Evolutionary conservation across 2,329 filamentous ascomycete genomes (phyloP).

Genomic region (Pleurostoma richardsiae): DNA sequence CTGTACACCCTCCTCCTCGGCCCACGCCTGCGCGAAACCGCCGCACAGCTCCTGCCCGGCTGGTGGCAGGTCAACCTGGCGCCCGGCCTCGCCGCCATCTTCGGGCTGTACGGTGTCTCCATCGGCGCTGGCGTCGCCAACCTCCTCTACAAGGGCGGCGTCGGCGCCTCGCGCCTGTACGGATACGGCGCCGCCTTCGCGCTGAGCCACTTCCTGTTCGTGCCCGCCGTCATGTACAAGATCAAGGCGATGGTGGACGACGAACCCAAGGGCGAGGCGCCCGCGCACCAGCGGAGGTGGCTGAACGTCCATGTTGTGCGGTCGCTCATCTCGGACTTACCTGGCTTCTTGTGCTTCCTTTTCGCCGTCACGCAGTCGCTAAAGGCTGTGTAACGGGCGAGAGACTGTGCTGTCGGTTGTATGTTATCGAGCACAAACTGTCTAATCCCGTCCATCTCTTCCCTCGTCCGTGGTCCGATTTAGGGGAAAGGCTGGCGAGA

Average conservation of each 20-base stretch:
- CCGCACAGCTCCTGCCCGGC: slow-evolving; percentile 13
- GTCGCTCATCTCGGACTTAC: slow-evolving; percentile 20
- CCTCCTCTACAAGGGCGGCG: slow-evolving; percentile 10
- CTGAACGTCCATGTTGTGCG: slow-evolving; percentile 19
- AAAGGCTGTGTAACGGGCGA: neutral
- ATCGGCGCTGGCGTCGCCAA: slow-evolving; percentile 19
- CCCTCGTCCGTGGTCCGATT: too few species aligned
- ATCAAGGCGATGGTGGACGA: slow-evolving; percentile 18
- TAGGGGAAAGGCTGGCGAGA: too few species aligned
- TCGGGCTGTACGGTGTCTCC: slow-evolving; percentile 18
- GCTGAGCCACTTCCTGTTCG: slow-evolving; percentile 22
- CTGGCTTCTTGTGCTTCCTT: slow-evolving; percentile 23
- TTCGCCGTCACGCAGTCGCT: slow-evolving; percentile 11
- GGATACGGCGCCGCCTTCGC: slow-evolving; percentile 20
- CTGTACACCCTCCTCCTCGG: slow-evolving; percentile 9
- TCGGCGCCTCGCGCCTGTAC: slow-evolving; percentile 20
- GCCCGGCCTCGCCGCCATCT: slow-evolving; percentile 13
- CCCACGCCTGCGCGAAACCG: slow-evolving; percentile 2
- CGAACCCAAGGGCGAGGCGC: slow-evolving; percentile 13
- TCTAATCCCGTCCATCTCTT: too few species aligned
- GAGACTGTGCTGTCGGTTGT: too few species aligned
- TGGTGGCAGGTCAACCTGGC: slow-evolving; percentile 19
- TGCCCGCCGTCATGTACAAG: slow-evolving; percentile 19
- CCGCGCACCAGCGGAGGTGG: slow-evolving; percentile 18
- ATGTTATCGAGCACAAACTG: too few species aligned